phyloP scores from a whole-genome alignment of 1,284 basidiomycete species.

The Sanghuangporus sanghuang region DNA sequence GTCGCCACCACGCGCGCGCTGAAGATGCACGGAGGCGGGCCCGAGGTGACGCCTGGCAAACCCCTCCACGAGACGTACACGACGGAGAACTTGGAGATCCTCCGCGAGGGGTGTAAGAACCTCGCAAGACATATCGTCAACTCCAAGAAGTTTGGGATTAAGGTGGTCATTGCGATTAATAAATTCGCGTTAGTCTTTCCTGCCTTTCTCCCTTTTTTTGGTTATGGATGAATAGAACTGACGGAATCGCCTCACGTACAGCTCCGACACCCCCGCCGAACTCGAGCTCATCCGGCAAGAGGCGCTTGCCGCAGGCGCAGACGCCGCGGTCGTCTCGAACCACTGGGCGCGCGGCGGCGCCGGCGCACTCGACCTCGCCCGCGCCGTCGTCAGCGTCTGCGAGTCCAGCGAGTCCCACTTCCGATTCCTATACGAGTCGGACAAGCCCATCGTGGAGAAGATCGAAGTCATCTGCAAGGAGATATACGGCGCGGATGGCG shows the following conservation, averaged over 20 bases:
- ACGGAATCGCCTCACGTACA: constrained; percentile 28
- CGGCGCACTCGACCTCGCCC: constrained; percentile 82
- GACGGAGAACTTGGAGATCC: constrained; percentile 87
- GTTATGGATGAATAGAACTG: constrained; percentile 7
- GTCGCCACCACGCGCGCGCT: constrained; percentile 97
- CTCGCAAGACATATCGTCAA: constrained; percentile 93
- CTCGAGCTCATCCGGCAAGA: constrained; percentile 80
- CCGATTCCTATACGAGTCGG: constrained; percentile 87
- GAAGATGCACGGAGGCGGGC: constrained; percentile 99
- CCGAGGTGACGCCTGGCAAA: constrained; percentile 96
- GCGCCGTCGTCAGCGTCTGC: constrained; percentile 83
- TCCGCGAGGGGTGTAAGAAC: constrained; percentile 92
- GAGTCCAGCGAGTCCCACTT: constrained; percentile 85
- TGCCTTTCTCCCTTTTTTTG: not conserved
- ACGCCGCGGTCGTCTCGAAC: constrained; percentile 92
- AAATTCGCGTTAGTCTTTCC: constrained; percentile 74
- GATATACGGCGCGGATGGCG: constrained; percentile 89
- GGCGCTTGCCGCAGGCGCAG: constrained; percentile 84
- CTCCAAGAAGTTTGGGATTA: constrained; percentile 92
- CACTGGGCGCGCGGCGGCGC: constrained; percentile 95
- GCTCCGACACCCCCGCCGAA: constrained; percentile 89
- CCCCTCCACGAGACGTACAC: constrained; percentile 91
- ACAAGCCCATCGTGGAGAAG: constrained; percentile 83
- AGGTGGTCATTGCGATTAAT: constrained; percentile 96
- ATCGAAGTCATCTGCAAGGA: constrained; percentile 84